Percentiles rank a stretch among this genome's conserved stretches.
These are phyloP conservation scores for Dianthus caryophyllus DNA, from an alignment of 148 eudicot species.

Conservation along the genomic window DNA sequence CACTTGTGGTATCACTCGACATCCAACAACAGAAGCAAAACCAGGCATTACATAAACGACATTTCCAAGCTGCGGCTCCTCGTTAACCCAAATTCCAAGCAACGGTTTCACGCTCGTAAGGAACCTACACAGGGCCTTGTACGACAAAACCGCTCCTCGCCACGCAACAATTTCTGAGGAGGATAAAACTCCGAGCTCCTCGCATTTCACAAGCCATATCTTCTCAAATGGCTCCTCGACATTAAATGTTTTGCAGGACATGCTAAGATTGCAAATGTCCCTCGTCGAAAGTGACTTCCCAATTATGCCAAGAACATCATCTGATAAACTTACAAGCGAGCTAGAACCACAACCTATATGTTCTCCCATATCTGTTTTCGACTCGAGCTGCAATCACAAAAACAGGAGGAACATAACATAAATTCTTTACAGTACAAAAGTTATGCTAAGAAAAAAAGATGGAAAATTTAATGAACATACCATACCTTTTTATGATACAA, in stretches of 20 bases:
- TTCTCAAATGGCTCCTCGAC: constrained; percentile 46
- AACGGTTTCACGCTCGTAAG: constrained; percentile 50
- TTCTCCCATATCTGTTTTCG: constrained; percentile 32
- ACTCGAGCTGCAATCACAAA: too few species aligned
- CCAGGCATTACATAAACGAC: constrained; percentile 89
- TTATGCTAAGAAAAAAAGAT: too few species aligned
- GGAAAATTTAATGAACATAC: too few species aligned
- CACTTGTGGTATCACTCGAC: constrained; percentile 78
- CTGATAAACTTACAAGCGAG: constrained; percentile 57
- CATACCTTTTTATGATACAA: too few species aligned
- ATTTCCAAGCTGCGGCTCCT: constrained; percentile 83
- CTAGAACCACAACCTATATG: constrained; percentile 41
- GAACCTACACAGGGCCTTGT: constrained; percentile 65
- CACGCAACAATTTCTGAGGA: constrained; percentile 50
- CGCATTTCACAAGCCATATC: constrained; percentile 73
- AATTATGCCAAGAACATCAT: constrained; percentile 55
- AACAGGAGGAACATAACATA: too few species aligned
- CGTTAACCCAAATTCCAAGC: constrained; percentile 83
- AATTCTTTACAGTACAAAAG: too few species aligned
- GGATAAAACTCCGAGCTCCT: constrained; percentile 42
- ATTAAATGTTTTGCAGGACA: constrained; percentile 55
- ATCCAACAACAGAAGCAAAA: constrained; percentile 69
- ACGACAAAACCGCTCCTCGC: constrained; percentile 59
- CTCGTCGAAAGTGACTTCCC: constrained; percentile 51
- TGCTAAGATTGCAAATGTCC: constrained; percentile 59